Evolutionary conservation across 768 basidiomycete species (phyloP).

Genomic region (Boletus bicolor): DNA sequence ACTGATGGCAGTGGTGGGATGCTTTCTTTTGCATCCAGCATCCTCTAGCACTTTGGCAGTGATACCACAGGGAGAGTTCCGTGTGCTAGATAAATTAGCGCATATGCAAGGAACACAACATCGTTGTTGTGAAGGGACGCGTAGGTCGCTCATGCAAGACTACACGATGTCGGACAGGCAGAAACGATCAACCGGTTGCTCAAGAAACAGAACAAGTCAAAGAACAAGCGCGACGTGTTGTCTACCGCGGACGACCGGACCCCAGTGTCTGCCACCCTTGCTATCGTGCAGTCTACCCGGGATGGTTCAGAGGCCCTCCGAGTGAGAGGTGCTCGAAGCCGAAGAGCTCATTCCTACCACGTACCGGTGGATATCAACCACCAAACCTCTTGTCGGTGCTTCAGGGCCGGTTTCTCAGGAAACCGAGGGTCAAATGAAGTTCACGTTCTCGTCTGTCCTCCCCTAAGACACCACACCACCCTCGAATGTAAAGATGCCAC

Average conservation of each 20-base stretch:
- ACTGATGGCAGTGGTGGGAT: no score
- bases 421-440: conserved; percentile 32
- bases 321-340: conserved; percentile 41
- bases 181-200: conserved; percentile 88
- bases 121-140: no score
- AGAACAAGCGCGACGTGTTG: conserved; percentile 52
- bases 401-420: conserved; percentile 3
- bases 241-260: conserved; percentile 48
- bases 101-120: no score
- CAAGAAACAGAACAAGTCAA: conserved; percentile 76
- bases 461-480: conserved; percentile 4
- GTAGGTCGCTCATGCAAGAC: no score
- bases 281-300: conserved; percentile 24
- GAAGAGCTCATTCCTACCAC: conserved; percentile 46
- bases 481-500: conserved; percentile 10
- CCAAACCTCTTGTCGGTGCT: conserved; percentile 27
- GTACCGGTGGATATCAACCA: conserved; percentile 73
- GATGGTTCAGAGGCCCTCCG: conserved; percentile 33
- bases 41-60: no score
- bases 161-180: conserved; percentile 40
- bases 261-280: conserved; percentile 30
- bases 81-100: no score
- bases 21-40: no score
- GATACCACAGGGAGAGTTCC: no score
- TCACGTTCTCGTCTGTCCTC: conserved; percentile 48